These are phyloP conservation scores for Peterozyma xylosa DNA, from an alignment of 805 yeast genomes.

Conservation along the genomic window DNA sequence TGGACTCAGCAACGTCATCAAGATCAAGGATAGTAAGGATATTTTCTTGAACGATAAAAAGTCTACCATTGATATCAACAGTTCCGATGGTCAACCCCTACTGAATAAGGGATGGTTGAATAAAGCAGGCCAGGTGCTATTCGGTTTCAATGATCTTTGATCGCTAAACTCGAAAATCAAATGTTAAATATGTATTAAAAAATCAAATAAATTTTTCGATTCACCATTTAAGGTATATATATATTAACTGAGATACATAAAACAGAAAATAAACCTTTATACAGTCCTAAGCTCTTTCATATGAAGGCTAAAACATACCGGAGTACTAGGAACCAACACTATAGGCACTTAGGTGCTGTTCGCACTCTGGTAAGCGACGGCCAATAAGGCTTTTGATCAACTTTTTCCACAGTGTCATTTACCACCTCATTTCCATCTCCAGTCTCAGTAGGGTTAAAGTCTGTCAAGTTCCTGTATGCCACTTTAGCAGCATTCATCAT, in stretches of 20 bases:
- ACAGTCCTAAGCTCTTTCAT: not conserved
- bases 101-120: not conserved
- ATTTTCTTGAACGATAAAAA: slow-evolving; percentile 22
- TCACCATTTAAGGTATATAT: too few relatives aligned
- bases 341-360: not conserved
- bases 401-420: not conserved
- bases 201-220: too few relatives aligned
- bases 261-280: not conserved
- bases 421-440: not conserved
- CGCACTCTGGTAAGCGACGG: slow-evolving; percentile 4
- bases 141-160: slow-evolving; percentile 5
- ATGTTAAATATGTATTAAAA: too few relatives aligned
- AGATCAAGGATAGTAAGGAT: slow-evolving; percentile 33
- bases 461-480: not conserved
- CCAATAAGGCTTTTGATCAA: slow-evolving; percentile 7
- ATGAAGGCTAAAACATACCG: not conserved
- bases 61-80: slow-evolving; percentile 3
- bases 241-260: not conserved
- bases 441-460: not conserved
- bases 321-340: not conserved
- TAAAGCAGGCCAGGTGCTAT: slow-evolving; percentile 5
- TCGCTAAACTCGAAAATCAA: too few relatives aligned
- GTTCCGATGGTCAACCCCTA: not conserved
- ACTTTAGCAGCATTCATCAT: slow-evolving; percentile 6
- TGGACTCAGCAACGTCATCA: slow-evolving; percentile 15